phyloP scores from a whole-genome alignment of 257 asterid genomes.

The Solanum tarijense region DNA sequence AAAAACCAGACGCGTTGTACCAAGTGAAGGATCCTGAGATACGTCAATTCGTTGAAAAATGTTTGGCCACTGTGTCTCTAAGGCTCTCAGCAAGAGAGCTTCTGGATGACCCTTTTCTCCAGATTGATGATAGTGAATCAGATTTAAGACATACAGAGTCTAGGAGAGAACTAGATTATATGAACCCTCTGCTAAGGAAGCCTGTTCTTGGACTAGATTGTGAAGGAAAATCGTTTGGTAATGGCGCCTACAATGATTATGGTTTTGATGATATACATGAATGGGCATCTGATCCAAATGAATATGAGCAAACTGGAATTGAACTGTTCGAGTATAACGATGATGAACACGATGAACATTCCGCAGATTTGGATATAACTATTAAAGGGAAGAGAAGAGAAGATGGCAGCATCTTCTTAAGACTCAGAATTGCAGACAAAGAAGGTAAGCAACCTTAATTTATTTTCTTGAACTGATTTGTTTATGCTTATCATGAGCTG shows the following conservation, averaged over 20 bases:
- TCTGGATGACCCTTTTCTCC: slow-evolving; percentile 33
- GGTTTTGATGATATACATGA: slow-evolving; percentile 23
- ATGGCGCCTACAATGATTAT: slow-evolving; percentile 15
- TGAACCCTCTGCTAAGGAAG: slow-evolving; percentile 18
- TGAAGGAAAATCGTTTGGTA: slow-evolving; percentile 17
- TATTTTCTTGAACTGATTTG: not conserved
- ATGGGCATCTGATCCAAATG: slow-evolving; percentile 21
- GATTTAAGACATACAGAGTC: slow-evolving; percentile 15
- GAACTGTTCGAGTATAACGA: slow-evolving; percentile 28
- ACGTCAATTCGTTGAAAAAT: slow-evolving; percentile 35
- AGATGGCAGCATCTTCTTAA: slow-evolving; percentile 32
- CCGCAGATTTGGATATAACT: slow-evolving; percentile 21
- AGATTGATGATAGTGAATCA: slow-evolving; percentile 13
- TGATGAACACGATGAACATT: slow-evolving; percentile 19
- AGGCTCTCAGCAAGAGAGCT: slow-evolving; percentile 47
- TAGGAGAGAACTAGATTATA: slow-evolving; percentile 14
- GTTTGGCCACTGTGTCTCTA: slow-evolving; percentile 32
- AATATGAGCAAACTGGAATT: slow-evolving; percentile 29
- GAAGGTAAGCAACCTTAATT: slow-evolving; percentile 21
- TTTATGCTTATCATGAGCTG: not conserved
- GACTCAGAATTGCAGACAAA: slow-evolving; percentile 44
- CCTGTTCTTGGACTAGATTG: slow-evolving; percentile 12
- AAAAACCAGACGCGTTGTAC: slow-evolving; percentile 31
- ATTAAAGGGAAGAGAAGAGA: slow-evolving; percentile 45
- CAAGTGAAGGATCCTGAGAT: slow-evolving; percentile 41